Evolutionary conservation across 768 basidiomycete genomes (phyloP), one percentile per base, ranked within the genome.

Genomic region (Lactifluus subvellereus): DNA sequence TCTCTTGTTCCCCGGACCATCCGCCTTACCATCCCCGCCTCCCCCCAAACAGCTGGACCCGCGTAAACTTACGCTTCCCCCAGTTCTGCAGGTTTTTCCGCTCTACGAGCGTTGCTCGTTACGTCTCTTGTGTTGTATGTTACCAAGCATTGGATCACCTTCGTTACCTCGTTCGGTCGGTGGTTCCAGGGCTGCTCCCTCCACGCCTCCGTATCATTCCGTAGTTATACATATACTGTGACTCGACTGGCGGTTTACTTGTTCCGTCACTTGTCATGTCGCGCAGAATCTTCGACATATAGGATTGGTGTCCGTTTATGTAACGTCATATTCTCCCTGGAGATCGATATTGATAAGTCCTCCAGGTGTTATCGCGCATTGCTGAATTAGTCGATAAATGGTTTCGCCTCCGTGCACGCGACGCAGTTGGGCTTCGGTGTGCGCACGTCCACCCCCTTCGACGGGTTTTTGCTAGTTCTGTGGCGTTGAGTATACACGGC

Each of bases 211-310:
- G 14, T 59, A 40, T n/a, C 57, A 49, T 35, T 53, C 16, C 30
- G 38, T 53, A 64, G 57, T 54, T 45, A 64, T 64, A 64, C 63
- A 64, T 63, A 49, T 35, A 47, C 32, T 59, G 61, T 62, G 62
- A 54, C 37, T 47, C 30, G 20, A 54, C 38, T 45, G 42, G 47
- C 47, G 51, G 20, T 49, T 60, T 48, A 22, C 2, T 22, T 2
- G 22, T 22, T 55, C 32, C 45, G 40, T 64, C 54, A 64, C 45
- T 42, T 51, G 40, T 54, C 60, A 58, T 64, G 55, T 63, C 45
- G 33, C 22, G 22, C 22, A 22, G 22, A 22, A 22, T 22, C 22
- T 22, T 22, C 22, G 22, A 22, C 22, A 22, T 22, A 2, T 22
- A 22, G 22, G 22, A 22, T 22, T 22, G 22, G 22, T 22, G 22